Conservation (phyloP, 2,329 filamentous ascomycete genomes). For the Drechslerella dactyloides region DNA sequence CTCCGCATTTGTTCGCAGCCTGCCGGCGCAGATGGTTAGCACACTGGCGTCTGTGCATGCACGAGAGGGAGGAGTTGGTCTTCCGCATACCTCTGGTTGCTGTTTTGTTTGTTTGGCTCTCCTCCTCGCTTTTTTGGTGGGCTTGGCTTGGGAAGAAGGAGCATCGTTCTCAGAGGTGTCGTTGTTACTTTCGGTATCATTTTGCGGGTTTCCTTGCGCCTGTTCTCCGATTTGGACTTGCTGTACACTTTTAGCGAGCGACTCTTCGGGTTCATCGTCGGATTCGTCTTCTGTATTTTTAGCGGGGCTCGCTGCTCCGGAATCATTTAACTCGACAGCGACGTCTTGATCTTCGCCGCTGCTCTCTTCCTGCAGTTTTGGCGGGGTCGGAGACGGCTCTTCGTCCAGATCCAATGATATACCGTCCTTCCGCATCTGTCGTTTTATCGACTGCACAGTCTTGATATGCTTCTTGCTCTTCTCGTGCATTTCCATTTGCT, state of each 20-base stretch:
- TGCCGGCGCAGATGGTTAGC: background rate
- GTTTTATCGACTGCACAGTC: constrained; percentile 77
- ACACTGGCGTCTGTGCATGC: background rate
- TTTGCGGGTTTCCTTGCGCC: background rate
- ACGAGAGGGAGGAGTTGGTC: constrained; percentile 1
- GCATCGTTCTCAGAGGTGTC: constrained; percentile 16
- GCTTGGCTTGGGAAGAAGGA: constrained; percentile 7
- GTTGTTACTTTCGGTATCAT: constrained; percentile 13
- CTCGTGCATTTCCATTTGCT: constrained; percentile 88
- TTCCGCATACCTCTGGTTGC: constrained; percentile 26
- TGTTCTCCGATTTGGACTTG: constrained; percentile 21
- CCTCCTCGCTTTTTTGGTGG: constrained; percentile 31
- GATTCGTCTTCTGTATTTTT: constrained; percentile 52
- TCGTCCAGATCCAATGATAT: constrained; percentile 64
- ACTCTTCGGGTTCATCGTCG: constrained; percentile 25
- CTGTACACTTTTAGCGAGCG: constrained; percentile 23
- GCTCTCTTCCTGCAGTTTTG: constrained; percentile 45
- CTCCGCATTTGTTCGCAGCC: constrained; percentile 60
- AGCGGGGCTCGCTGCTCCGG: constrained; percentile 17
- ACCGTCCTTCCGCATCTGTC: constrained; percentile 84
- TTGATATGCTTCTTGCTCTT: constrained; percentile 96
- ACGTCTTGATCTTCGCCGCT: constrained; percentile 39
- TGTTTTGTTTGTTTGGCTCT: constrained; percentile 33
- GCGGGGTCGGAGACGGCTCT: constrained; percentile 40
- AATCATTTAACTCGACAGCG: constrained; percentile 26